Evolutionary conservation across 352 stramenopile genomes (phyloP).

Genomic region (Phytophthora niederhauseri): DNA sequence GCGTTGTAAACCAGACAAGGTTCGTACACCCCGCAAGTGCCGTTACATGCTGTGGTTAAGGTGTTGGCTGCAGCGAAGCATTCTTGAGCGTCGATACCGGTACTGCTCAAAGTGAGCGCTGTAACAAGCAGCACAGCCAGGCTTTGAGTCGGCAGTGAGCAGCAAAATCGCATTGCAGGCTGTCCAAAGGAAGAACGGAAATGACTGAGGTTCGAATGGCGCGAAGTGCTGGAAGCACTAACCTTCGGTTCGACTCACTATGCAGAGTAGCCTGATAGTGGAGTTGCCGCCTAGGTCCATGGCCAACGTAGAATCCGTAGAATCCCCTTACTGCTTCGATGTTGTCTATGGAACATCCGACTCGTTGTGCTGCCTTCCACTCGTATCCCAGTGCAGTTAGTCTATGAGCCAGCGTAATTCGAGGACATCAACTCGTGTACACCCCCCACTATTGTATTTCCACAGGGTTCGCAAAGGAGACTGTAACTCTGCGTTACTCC

Average conservation of each 20-base stretch:
- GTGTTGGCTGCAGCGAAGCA: neutral
- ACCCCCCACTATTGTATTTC: slow-evolving; percentile 12
- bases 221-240: no score
- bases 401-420: neutral
- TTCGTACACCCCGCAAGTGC: neutral
- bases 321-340: neutral
- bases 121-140: neutral
- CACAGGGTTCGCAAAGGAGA: neutral
- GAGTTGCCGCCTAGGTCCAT: neutral
- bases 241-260: no score
- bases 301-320: neutral
- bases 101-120: neutral
- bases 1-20: neutral
- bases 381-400: no score
- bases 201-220: no score
- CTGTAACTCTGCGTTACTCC: neutral
- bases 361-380: neutral
- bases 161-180: neutral
- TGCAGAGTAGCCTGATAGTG: no score
- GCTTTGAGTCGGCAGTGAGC: neutral
- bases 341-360: neutral
- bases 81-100: neutral
- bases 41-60: neutral
- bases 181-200: neutral
- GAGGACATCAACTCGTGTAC: neutral